Evolutionary conservation across 345 rosid genomes (phyloP), one percentile per base, ranked within the genome.

Genomic region (Euphorbia tirucalli): DNA sequence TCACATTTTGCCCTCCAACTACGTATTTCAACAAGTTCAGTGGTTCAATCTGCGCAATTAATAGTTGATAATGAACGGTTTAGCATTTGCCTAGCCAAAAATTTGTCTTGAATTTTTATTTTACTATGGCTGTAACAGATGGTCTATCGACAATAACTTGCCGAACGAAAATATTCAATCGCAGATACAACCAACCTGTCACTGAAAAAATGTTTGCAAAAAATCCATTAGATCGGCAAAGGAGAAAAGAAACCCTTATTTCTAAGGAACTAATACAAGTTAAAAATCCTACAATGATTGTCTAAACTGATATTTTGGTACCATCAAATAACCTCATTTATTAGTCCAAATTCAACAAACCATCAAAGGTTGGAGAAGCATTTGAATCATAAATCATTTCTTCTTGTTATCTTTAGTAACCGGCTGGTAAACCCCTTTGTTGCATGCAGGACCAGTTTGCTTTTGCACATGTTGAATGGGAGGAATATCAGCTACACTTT

Each of bases 381-480:
- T 28, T 25, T 14, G 19, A 63, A 46, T 70, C 75, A 79, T n/a
- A 11, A 63, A 54, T 73, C 74, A 79, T 49, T 73, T 73, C 71
- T 71, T 73, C 64, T 73, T 58, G 55, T 65, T 44, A 61, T 68
- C 72, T 18, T 62, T 71, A 2, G 73, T 32, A 41, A 75, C 69
- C 1, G 79, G 63, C 16, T 49, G 78, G 37, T 81, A 69, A 30
- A 61, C 64, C 61, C 78, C 74, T 19, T 75, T 32, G 61, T 78
- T 80, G 81, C 80, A 72, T 54, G 7, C 60, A 11, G 64, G 70
- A 68, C 52, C 69, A 21, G 58, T 61, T 48, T 19, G 69, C 73
- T 44, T 76, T 18, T 56, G 75, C 55, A 64, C 56, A 11, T 41
- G 69, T 16, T 73, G 82, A 75, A 74, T 21, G 8, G 72, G 46